A percentile compares a stretch with the other conserved stretches of the same genome.
These are phyloP conservation scores for Sphaerulina vaccinii DNA, from an alignment of 2,329 filamentous ascomycete genomes.

Conservation along the genomic window DNA sequence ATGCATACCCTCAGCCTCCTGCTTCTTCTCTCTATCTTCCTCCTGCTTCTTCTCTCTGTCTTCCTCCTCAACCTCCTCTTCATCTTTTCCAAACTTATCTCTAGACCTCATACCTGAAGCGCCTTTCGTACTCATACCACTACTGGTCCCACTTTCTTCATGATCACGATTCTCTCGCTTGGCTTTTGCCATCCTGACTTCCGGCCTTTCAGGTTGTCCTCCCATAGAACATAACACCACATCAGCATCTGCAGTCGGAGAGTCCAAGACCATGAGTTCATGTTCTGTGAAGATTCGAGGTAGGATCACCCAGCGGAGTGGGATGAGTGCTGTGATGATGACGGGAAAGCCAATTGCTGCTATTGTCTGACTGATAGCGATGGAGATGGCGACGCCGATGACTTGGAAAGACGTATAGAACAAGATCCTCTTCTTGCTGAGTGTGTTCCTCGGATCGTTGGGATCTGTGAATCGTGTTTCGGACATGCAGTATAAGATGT, in stretches of 20 bases:
- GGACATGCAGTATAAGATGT: constrained; percentile 50
- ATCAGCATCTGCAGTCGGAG: constrained; percentile 54
- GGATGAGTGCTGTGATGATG: constrained; percentile 57
- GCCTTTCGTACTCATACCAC: constrained; percentile 17
- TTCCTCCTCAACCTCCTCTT: constrained; percentile 25
- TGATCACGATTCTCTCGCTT: constrained; percentile 25
- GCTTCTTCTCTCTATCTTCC: constrained; percentile 21
- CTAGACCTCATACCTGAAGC: constrained; percentile 25
- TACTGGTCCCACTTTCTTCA: constrained; percentile 29
- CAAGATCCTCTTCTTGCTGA: constrained; percentile 48
- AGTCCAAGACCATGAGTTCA: constrained; percentile 54
- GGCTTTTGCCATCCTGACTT: constrained; percentile 32
- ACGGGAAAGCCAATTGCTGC: constrained; percentile 61
- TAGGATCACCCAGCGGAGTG: constrained; percentile 51
- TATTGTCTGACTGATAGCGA: constrained; percentile 60
- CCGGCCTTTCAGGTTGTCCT: constrained; percentile 46
- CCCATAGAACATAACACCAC: constrained; percentile 55
- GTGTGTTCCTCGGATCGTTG: constrained; percentile 47
- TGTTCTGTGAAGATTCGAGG: constrained; percentile 51
- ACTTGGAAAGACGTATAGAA: constrained; percentile 54
- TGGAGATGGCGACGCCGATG: constrained; percentile 52
- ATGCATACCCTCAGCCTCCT: constrained; percentile 22
- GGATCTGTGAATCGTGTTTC: constrained; percentile 51
- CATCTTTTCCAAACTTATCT: constrained; percentile 28
- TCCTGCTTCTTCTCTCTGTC: constrained; percentile 25